Evolutionary conservation across 2,329 filamentous ascomycete genomes (phyloP).

Genomic region (Metarhizium rileyi): DNA sequence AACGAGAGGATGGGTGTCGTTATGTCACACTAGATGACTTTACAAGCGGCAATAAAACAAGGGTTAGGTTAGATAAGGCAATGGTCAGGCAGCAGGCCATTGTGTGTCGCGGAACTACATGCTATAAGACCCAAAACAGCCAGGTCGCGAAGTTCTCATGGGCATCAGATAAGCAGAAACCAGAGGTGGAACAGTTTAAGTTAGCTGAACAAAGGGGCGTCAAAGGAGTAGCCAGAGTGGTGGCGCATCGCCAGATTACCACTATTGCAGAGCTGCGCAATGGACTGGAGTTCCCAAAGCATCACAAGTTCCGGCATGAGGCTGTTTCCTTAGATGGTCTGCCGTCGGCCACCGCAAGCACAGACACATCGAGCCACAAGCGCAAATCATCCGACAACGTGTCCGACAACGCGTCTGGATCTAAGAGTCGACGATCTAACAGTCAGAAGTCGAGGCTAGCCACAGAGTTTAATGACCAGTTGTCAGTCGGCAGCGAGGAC

Average conservation of each 20-base stretch:
- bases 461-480: background rate
- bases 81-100: slow-evolving; percentile 10
- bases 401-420: slow-evolving; percentile 4
- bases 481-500: slow-evolving; percentile 7
- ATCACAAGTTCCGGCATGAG: slow-evolving; percentile 7
- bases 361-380: slow-evolving; percentile 1
- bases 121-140: slow-evolving; percentile 6
- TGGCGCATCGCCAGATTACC: slow-evolving; percentile 9
- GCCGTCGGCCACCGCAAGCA: background rate
- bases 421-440: slow-evolving; percentile 7
- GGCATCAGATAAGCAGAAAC: slow-evolving; percentile 1
- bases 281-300: slow-evolving; percentile 3
- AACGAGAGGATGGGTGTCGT: slow-evolving; percentile 1
- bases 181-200: slow-evolving; percentile 11
- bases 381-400: too few relatives aligned
- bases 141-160: slow-evolving; percentile 13
- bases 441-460: slow-evolving; percentile 8
- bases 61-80: background rate
- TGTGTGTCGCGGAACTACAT: slow-evolving; percentile 12
- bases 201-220: slow-evolving; percentile 9
- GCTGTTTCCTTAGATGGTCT: slow-evolving; percentile 1
- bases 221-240: slow-evolving; percentile 9
- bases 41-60: slow-evolving; percentile 1
- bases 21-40: slow-evolving; percentile 4
- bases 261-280: slow-evolving; percentile 9